phyloP scores from a whole-genome alignment of 2,329 filamentous ascomycete genomes.

The Diaporthe longicolla region DNA sequence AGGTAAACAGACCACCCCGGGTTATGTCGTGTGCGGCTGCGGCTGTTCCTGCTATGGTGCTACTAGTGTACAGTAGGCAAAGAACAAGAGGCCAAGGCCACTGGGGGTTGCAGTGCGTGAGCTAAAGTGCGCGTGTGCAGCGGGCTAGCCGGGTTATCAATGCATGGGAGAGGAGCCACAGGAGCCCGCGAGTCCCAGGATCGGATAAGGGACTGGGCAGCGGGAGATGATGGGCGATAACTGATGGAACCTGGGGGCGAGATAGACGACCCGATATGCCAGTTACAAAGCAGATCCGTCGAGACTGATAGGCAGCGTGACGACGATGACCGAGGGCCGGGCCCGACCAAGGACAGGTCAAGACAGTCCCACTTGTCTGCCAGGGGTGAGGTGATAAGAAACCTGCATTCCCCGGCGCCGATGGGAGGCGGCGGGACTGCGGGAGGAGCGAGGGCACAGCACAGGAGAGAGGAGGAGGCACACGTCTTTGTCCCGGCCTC shows the following conservation, averaged over 20 bases:
- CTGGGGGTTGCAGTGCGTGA: conserved; percentile 27
- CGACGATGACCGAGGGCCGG: conserved; percentile 1
- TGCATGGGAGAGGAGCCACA: neutral
- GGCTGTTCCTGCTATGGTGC: conserved; percentile 12
- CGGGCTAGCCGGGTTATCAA: conserved; percentile 33
- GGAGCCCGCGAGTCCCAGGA: neutral
- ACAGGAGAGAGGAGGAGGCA: neutral
- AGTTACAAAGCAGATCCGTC: neutral
- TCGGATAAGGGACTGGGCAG: conserved; percentile 19
- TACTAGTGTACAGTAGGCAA: neutral
- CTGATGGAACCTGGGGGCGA: neutral
- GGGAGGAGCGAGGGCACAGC: neutral
- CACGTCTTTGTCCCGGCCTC: neutral
- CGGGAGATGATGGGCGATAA: conserved; percentile 13
- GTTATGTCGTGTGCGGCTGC: neutral
- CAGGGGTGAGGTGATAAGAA: conserved; percentile 15
- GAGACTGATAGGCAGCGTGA: conserved; percentile 12
- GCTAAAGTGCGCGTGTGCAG: conserved; percentile 22
- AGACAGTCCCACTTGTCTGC: conserved; percentile 15
- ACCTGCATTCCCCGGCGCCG: conserved; percentile 12
- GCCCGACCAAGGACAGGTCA: neutral
- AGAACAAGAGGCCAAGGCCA: conserved; percentile 22
- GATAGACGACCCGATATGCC: too few relatives aligned
- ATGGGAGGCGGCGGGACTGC: neutral
- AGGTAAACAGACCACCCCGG: neutral